Conservation (phyloP, 2,329 filamentous ascomycete genomes). For the Trichophyton simii region DNA sequence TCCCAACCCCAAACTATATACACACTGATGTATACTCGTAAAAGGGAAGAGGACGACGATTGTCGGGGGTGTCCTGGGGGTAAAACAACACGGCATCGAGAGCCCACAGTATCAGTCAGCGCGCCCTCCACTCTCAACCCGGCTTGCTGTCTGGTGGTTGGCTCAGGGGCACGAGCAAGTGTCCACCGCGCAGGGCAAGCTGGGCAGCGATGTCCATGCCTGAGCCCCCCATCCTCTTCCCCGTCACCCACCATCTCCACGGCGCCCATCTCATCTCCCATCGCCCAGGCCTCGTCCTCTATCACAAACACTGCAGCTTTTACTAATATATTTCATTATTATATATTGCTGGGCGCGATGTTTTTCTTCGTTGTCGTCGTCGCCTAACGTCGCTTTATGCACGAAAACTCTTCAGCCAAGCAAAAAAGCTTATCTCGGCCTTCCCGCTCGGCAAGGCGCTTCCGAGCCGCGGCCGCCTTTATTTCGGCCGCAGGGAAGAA, state of each 20-base stretch:
- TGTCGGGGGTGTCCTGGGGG: not conserved
- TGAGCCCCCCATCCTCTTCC: not conserved
- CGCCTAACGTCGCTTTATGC: not conserved
- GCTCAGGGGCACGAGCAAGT: not conserved
- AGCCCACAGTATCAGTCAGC: not conserved
- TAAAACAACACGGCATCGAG: not conserved
- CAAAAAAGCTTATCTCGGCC: not conserved
- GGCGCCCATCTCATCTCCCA: not conserved
- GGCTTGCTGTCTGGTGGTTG: not conserved
- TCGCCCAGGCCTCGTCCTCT: not conserved
- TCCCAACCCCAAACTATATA: too few species aligned
- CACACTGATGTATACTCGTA: too few species aligned
- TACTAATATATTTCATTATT: too few species aligned
- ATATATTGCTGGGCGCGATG: not conserved
- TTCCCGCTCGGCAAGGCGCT: not conserved
- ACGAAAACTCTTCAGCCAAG: not conserved
- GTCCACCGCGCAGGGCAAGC: not conserved
- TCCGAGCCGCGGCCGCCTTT: not conserved
- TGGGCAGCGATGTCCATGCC: not conserved
- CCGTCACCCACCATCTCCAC: not conserved
- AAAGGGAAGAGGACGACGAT: not conserved
- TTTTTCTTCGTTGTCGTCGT: not conserved
- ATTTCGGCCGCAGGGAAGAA: not conserved
- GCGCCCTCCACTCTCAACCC: not conserved
- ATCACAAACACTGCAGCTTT: too few species aligned